Evolutionary conservation across 2,329 filamentous ascomycete genomes (phyloP), one percentile per base, ranked within the genome.

Genomic region (Penicillium sp.): DNA sequence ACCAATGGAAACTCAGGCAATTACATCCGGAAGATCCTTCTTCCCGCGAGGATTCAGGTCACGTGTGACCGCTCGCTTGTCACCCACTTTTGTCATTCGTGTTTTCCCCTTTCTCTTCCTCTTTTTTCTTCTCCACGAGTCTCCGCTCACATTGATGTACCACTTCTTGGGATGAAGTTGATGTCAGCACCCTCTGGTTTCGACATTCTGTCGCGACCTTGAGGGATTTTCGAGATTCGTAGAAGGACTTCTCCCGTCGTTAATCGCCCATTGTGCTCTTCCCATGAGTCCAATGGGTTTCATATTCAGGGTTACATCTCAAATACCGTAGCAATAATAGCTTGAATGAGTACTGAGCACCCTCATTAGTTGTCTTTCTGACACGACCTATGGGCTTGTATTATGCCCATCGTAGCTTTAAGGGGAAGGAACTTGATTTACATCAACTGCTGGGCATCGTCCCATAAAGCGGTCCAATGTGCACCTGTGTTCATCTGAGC

Each of bases 221-320:
- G 70, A 72, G 74, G 74, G 71, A 67, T 61, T 62, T 66, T 63
- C 62, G 67, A 75, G 72, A 68, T 65, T 68, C 73, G 68, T 62
- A 77, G 75, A 78, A 70, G 70, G 70, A 74, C 63, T 13, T 41
- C 19, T 61, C 76, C 77, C 75, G 76, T 79, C 75, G 77, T 79
- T 79, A 79, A 79, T 79, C 77, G 77, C 77, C 74, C 77, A 73
- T 72, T 76, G 70, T 70, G 69, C 70, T 76, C 76, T 76, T 57
- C 68, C 76, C 60, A 78, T 77, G 77, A 75, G 70, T 70, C 67
- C 63, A 68, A 70, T 63, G 75, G 77, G 77, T 79, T 79, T 79
- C 77, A 79, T 79, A 77, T 78, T 41, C 76, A 79, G 77, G 77
- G 77, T 73, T 72, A 78, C 74, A 78, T 75, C 46, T 52, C 27